Percentiles rank a stretch among this genome's conserved stretches.
Conservation (phyloP, 176 grass and related monocot genomes). For the Elaeis guineensis region DNA sequence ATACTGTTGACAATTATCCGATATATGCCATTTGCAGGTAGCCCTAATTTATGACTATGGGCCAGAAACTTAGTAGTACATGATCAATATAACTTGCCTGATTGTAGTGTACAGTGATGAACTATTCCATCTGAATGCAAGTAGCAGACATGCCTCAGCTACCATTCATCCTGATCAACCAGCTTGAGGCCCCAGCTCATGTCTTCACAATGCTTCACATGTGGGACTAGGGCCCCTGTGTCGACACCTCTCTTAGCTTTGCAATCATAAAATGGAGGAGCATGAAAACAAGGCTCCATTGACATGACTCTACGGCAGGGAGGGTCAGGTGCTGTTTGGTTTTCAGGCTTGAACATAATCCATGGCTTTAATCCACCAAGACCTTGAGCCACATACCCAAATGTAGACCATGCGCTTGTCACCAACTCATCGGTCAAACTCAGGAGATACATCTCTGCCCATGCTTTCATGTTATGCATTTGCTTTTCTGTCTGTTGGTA, state of each 20-base stretch:
- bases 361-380: constrained; percentile 73
- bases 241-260: constrained; percentile 52
- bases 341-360: constrained; percentile 67
- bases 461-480: constrained; percentile 80
- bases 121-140: no score
- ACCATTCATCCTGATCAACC: constrained; percentile 46
- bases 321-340: constrained; percentile 52
- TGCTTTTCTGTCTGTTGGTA: constrained; percentile 69
- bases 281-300: constrained; percentile 87
- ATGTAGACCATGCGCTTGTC: constrained; percentile 87
- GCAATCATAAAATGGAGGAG: constrained; percentile 82
- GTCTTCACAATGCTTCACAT: constrained; percentile 92
- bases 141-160: no score
- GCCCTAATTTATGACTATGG: no score
- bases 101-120: constrained; percentile 35
- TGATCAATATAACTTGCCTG: no score
- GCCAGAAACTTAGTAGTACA: no score
- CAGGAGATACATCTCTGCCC: constrained; percentile 87
- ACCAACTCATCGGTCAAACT: constrained; percentile 79
- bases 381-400: constrained; percentile 86
- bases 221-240: constrained; percentile 63
- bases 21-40: no score
- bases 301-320: constrained; percentile 65
- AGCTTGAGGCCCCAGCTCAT: constrained; percentile 89
- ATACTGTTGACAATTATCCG: no score